Evolutionary conservation across 768 basidiomycete genomes (phyloP), one percentile per base, ranked within the genome.

Genomic region (Suillus sp.): DNA sequence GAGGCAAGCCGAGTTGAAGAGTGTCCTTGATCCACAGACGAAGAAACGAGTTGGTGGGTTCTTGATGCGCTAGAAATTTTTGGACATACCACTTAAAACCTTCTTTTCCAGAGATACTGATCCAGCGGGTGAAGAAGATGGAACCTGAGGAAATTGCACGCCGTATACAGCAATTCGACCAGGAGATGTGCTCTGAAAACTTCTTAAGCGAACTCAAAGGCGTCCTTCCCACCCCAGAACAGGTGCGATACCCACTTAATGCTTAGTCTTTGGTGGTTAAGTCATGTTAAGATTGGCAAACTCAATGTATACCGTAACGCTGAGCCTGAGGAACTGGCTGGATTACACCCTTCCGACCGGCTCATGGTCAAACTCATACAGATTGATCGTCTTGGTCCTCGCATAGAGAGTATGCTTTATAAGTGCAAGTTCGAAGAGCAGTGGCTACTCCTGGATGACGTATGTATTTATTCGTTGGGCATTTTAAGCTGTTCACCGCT

Each of bases 311-410:
- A 96, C 72, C 88, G 92, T 61, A 93, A 90, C 69, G 86, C 94
- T n/a, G 88, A 88, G 64, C 83, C 88, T 14, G 91, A 89, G 69
- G 95, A 97, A 67, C 85, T 99, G 14, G 89, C 87, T 47, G 86
- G 85, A 35, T 81, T 99, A n/a, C 96, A 98, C 76, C 89, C 91
- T 22, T 91, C 97, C 20, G 97, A 99, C 77, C 88, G 97, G 37
- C 84, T 99, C 54, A 95, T 99, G 93, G 95, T 99, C 30, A 92
- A 96, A 66, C 81, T 98, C 42, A 97, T 99, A 69, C 94, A 97
- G 74, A 95, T 99, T 32, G 87, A 96, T 48, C 89, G 94, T 40
- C 81, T 99, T 11, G 84, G 83, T 11, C 91, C 93, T 53, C 87
- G 97, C 11, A 89, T 99, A 64, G 88, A 96, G 70, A 90, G 93